Percentiles rank a stretch among this genome's conserved stretches.
Evolutionary conservation across 768 basidiomycete genomes (phyloP).

Genomic region (Amanita inopinata): DNA sequence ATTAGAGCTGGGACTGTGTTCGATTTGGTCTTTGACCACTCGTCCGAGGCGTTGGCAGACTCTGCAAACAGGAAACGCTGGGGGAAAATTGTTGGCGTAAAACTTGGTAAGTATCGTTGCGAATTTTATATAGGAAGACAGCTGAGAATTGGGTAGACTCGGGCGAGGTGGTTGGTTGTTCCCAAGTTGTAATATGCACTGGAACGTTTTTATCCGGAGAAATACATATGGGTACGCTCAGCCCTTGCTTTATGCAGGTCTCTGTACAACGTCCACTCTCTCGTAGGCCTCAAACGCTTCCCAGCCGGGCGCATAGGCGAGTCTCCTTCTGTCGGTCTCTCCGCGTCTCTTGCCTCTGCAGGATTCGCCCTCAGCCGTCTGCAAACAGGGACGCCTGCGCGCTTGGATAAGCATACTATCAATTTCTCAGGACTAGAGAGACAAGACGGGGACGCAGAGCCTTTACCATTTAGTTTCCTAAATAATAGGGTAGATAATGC

Average conservation of each 20-base stretch:
- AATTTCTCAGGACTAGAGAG: slow-evolving; percentile 49
- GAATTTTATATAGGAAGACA: not conserved
- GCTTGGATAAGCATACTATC: slow-evolving; percentile 63
- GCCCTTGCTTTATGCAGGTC: not conserved
- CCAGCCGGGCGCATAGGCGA: slow-evolving; percentile 75
- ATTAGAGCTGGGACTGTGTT: slow-evolving; percentile 68
- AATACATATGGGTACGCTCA: slow-evolving; percentile 68
- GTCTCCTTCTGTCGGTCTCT: slow-evolving; percentile 63
- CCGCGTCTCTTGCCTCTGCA: slow-evolving; percentile 60
- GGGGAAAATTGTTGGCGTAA: slow-evolving; percentile 55
- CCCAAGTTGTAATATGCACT: slow-evolving; percentile 80
- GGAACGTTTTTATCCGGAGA: slow-evolving; percentile 89
- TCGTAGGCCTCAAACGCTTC: slow-evolving; percentile 54
- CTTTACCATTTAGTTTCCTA: slow-evolving; percentile 71
- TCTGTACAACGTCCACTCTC: too few relatives aligned
- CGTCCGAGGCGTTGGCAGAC: slow-evolving; percentile 9
- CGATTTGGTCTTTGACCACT: slow-evolving; percentile 60
- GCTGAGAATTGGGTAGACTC: slow-evolving; percentile 36
- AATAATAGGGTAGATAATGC: slow-evolving; percentile 61
- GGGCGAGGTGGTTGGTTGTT: slow-evolving; percentile 66
- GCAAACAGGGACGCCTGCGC: slow-evolving; percentile 82
- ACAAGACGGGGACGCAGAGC: slow-evolving; percentile 59
- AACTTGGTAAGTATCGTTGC: slow-evolving; percentile 38
- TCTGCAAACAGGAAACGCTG: slow-evolving; percentile 27
- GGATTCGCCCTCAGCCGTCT: slow-evolving; percentile 78